Percentiles rank a stretch among this genome's conserved stretches.
Evolutionary conservation across 2,329 filamentous ascomycete genomes (phyloP).

Genomic region (Ophiocordyceps camponoti-saundersi): DNA sequence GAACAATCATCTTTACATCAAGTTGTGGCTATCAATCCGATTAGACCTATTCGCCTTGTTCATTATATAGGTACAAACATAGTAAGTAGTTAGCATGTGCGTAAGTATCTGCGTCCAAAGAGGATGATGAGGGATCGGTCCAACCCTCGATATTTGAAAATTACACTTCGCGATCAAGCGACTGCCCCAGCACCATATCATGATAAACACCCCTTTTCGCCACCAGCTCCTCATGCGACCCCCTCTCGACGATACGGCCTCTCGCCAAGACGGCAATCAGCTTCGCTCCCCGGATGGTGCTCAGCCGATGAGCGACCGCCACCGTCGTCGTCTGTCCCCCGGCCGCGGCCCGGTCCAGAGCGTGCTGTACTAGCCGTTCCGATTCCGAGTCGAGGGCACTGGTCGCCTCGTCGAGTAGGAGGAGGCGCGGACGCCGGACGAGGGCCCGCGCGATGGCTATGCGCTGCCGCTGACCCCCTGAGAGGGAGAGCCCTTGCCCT

Average conservation of each 20-base stretch:
- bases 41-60: no score
- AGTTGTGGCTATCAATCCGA: no score
- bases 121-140: no score
- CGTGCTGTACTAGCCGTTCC: constrained; percentile 47
- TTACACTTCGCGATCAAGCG: constrained; percentile 17
- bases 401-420: constrained; percentile 62
- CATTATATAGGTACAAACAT: no score
- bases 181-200: constrained; percentile 32
- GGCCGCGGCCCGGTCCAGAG: constrained; percentile 30
- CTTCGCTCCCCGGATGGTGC: constrained; percentile 40
- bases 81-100: no score
- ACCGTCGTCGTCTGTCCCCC: constrained; percentile 41
- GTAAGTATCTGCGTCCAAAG: no score
- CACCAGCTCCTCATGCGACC: constrained; percentile 43
- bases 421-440: constrained; percentile 45
- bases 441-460: constrained; percentile 59
- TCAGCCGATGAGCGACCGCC: constrained; percentile 45
- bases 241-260: constrained; percentile 33
- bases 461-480: constrained; percentile 56
- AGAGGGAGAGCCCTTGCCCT: constrained; percentile 49
- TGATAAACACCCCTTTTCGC: constrained; percentile 28
- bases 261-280: constrained; percentile 41
- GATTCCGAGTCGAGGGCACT: constrained; percentile 45
- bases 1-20: no score
- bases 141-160: no score